Evolutionary conservation across 2,329 filamentous ascomycete genomes (phyloP), one percentile per base, ranked within the genome.

Genomic region (Emericellopsis cladophorae): DNA sequence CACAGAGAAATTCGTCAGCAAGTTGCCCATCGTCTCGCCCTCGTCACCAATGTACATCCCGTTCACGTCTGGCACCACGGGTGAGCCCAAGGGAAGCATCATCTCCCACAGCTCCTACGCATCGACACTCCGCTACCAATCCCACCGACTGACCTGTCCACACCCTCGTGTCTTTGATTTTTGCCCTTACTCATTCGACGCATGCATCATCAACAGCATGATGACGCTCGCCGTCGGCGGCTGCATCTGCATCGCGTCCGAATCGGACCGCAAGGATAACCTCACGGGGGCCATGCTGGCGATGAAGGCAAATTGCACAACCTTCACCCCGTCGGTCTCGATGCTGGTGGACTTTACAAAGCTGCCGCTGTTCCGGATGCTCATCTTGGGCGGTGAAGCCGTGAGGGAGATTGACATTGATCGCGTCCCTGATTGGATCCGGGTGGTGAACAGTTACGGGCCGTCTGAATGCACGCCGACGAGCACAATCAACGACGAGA

Each of bases 231-330:
- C 37, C 14, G 41, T 50, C 5, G 64, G 64, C 15, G 64, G 59
- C 5, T 61, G 58, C 18, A 46, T 67, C 1, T 65, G 62, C 23
- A 51, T 66, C 1, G 59, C 62, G 0, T 58, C 54, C 2, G 60
- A 66, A n/a, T 51, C 54, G 1, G 22, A 31, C 23, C 23, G 42
- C 11, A 22, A 37, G 32, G 32, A 36, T 34, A 23, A 33, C 26
- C 10, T 43, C 4, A 12, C 23, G 8, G 42, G 11, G 2, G 36
- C 36, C 29, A 35, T 40, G 16, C 8, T n/a, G 5, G 14, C 14
- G 11, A 12, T 16, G 4, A 10, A 34, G 7, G 29, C 37, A 4
- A 43, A 36, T 32, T 36, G 31, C 37, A 18, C 38, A 5, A 34
- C 31, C 14, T n/a, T 40, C 7, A 43, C 42, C 2, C 42, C 42